A percentile compares a stretch with the other conserved stretches of the same genome.
Evolutionary conservation across 2,329 filamentous ascomycete species (phyloP).

Genomic region (Paecilomyces sp.): DNA sequence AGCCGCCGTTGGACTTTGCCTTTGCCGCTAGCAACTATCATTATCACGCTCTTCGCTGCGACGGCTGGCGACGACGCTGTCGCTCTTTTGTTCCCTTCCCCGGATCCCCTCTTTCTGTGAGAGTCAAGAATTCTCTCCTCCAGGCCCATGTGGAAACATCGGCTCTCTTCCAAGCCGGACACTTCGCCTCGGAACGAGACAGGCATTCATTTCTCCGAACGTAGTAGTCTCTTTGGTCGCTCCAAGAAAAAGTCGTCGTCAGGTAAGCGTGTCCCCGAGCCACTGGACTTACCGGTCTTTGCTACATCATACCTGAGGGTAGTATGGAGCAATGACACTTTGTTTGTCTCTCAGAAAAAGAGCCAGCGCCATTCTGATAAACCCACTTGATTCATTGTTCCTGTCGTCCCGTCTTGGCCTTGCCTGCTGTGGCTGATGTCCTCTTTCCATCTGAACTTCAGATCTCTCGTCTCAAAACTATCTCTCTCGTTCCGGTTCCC

Average conservation of each 20-base stretch:
- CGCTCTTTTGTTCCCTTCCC: neutral
- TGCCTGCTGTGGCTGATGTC: conserved; percentile 16
- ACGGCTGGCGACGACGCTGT: neutral
- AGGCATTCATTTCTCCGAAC: conserved; percentile 22
- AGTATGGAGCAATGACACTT: neutral
- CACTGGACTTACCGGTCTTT: neutral
- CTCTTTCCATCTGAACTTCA: conserved; percentile 13
- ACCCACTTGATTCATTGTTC: conserved; percentile 4
- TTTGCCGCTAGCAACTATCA: neutral
- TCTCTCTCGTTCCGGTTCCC: conserved; percentile 21
- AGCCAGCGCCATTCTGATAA: conserved; percentile 1
- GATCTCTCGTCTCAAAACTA: conserved; percentile 8
- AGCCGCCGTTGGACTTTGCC: neutral
- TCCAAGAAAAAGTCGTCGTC: conserved; percentile 26
- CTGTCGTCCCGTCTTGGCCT: conserved; percentile 4
- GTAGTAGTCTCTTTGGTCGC: conserved; percentile 29
- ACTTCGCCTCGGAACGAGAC: conserved; percentile 30
- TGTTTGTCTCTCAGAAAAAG: neutral
- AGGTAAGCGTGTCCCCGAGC: conserved; percentile 14
- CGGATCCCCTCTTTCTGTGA: neutral
- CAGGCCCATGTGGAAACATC: conserved; percentile 34
- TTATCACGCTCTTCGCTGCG: neutral
- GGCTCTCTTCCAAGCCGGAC: conserved; percentile 32
- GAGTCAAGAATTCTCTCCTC: neutral
- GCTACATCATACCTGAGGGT: neutral